Percentiles rank a stretch among this genome's conserved stretches.
Conservation (phyloP, 2,329 filamentous ascomycete species). For the Macrophomina pseudophaseolina region DNA sequence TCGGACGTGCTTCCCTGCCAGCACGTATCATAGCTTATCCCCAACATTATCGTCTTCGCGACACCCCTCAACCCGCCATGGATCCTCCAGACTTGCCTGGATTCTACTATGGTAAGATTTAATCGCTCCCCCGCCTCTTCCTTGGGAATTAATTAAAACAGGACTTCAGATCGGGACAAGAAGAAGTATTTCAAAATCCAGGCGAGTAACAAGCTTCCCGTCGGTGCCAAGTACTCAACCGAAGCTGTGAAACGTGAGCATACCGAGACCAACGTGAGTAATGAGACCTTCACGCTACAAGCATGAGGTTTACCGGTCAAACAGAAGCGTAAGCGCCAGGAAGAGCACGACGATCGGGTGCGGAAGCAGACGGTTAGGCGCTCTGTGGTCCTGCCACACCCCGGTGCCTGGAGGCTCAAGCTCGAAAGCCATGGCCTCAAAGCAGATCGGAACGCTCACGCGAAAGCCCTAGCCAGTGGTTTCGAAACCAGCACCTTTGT, state of each 20-base stretch:
- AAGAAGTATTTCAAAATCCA: conserved; percentile 57
- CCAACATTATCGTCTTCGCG: not conserved
- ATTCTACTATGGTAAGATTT: conserved; percentile 49
- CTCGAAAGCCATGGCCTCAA: conserved; percentile 16
- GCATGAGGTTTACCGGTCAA: not conserved
- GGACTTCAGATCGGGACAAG: conserved; percentile 48
- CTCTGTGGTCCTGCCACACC: conserved; percentile 8
- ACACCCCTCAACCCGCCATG: not conserved
- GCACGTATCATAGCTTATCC: not conserved
- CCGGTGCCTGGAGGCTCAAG: conserved; percentile 18
- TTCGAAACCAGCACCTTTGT: conserved; percentile 16
- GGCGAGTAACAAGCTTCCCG: conserved; percentile 42
- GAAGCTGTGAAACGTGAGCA: conserved; percentile 44
- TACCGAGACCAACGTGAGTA: conserved; percentile 10
- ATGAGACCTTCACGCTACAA: not conserved
- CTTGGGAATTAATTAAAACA: conserved; percentile 10
- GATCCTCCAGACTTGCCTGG: conserved; percentile 48
- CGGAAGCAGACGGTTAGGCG: conserved; percentile 20
- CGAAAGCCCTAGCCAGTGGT: conserved; percentile 17
- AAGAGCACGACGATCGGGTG: not conserved
- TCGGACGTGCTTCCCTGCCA: not conserved
- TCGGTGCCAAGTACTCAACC: conserved; percentile 46
- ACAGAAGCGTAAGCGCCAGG: conserved; percentile 24
- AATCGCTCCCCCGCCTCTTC: not conserved
- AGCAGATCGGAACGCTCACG: conserved; percentile 13